phyloP scores from a whole-genome alignment of 495 filamentous ascomycete genomes.

The Neurospora sp. region DNA sequence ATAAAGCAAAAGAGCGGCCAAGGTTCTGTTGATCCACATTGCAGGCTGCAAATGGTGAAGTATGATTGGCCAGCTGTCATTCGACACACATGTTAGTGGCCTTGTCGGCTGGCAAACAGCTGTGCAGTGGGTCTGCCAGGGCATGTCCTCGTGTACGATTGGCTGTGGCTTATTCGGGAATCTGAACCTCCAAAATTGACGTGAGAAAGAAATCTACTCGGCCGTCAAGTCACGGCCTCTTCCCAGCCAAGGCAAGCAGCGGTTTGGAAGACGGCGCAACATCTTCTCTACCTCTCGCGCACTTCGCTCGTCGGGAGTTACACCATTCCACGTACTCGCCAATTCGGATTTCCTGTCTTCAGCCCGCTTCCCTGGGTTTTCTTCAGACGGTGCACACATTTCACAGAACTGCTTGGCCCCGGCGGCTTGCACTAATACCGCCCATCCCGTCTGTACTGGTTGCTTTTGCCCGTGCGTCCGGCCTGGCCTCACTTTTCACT shows the following conservation, averaged over 20 bases:
- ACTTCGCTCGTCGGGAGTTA: background rate
- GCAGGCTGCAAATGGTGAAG: background rate
- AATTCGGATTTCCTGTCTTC: background rate
- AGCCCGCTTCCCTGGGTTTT: background rate
- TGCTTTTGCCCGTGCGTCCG: background rate
- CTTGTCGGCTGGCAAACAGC: constrained; percentile 13
- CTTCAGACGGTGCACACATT: background rate
- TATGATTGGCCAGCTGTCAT: background rate
- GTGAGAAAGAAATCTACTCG: constrained; percentile 27
- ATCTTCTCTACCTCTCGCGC: background rate
- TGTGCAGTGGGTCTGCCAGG: constrained; percentile 12
- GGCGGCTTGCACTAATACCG: background rate
- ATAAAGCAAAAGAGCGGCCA: background rate
- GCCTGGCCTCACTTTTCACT: background rate
- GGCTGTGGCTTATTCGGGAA: constrained; percentile 24
- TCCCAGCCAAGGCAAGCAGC: background rate
- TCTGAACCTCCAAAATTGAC: constrained; percentile 22
- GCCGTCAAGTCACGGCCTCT: background rate
- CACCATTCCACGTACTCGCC: background rate
- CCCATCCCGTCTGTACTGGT: background rate
- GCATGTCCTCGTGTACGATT: constrained; percentile 4
- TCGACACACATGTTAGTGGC: background rate
- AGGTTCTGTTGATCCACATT: background rate
- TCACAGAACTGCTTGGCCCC: background rate
- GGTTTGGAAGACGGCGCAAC: background rate